These are phyloP conservation scores for Arachis stenosperma DNA, from an alignment of 306 rosid genomes.

Conservation along the genomic window DNA sequence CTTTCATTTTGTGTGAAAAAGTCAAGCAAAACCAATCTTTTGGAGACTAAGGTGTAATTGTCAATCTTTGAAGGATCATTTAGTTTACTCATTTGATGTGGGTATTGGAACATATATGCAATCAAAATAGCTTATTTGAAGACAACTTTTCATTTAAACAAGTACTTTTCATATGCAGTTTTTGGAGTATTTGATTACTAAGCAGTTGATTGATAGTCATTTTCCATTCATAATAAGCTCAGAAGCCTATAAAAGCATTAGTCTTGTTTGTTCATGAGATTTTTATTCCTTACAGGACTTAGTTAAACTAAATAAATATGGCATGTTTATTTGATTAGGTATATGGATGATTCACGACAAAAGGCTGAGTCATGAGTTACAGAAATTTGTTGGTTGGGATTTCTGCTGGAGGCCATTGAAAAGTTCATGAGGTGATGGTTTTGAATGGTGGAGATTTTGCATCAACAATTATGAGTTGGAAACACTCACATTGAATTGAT, in stretches of 20 bases:
- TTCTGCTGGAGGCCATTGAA: slow-evolving; percentile 19
- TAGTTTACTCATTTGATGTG: background rate
- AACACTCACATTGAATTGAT: background rate
- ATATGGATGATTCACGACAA: slow-evolving; percentile 38
- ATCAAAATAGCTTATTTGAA: background rate
- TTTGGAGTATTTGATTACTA: background rate
- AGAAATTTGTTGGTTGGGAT: slow-evolving; percentile 31
- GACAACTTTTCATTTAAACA: background rate
- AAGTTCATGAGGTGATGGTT: slow-evolving; percentile 11
- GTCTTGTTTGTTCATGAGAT: background rate
- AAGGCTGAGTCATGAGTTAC: slow-evolving; percentile 30
- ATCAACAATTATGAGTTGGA: slow-evolving; percentile 4
- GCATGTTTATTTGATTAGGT: slow-evolving; percentile 33
- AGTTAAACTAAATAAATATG: slow-evolving; percentile 29
- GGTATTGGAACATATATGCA: background rate
- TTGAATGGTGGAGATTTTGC: slow-evolving; percentile 15
- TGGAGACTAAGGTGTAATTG: too few relatives aligned
- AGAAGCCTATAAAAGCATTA: too few relatives aligned
- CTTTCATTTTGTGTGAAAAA: too few relatives aligned
- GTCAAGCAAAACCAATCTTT: too few relatives aligned
- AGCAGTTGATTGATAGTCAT: background rate
- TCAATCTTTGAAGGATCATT: too few relatives aligned
- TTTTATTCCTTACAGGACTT: slow-evolving; percentile 24
- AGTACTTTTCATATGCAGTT: too few relatives aligned
- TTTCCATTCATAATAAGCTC: background rate